Base-by-base conservation (phyloP, 2,329 filamentous ascomycete species). In the Rugonectria rugulosa region DNA sequence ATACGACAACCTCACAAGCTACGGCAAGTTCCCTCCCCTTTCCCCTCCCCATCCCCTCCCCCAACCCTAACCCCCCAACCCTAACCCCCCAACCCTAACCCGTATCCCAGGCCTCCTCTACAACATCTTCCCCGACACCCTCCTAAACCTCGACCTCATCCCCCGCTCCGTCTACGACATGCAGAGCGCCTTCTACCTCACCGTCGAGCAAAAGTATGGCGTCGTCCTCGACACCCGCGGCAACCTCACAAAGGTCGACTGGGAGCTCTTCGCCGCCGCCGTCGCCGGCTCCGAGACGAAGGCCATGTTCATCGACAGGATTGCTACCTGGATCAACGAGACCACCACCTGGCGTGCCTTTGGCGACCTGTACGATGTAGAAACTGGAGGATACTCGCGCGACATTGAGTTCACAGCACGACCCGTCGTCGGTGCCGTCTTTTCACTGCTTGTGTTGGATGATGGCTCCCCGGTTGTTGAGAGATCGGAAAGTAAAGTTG, bases 191-290 rank as follows among this genome's bases (percentile, higher is more conserved):
- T 96, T 91, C 82, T 96, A 96, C 77, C 79, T 81, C 37, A 83
- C 83, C 9, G 85, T 90, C 3, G 84, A 87, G 46, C 85, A 89
- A 59, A 84, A 86, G 67, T 95, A 91, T 73, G 92, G 91, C n/a
- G 81, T 96, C 1, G 88, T 91, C 0, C 85, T 96, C 9, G 92
- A 96, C 76, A 88, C 85, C 40, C 86, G 92, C 43, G 90, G 95
- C 74, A 77, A 88, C 1, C 94, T 92, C 76, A 90, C 91, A 59
- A 96, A 96, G 76, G 86, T 85, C 1, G 92, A 96, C 76, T 96
- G 92, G 92, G 87, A 93, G 70, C 86, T 95, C 71, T 93, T 92
- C 76, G 85, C 86, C 5, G 92, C 92, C n/a, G 88, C 91, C 9
- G 87, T 93, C 10, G 83, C 90, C 0, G 81, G 80, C 36, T 72